Conservation (phyloP, 345 rosid species). For the Salix suchowensis region DNA sequence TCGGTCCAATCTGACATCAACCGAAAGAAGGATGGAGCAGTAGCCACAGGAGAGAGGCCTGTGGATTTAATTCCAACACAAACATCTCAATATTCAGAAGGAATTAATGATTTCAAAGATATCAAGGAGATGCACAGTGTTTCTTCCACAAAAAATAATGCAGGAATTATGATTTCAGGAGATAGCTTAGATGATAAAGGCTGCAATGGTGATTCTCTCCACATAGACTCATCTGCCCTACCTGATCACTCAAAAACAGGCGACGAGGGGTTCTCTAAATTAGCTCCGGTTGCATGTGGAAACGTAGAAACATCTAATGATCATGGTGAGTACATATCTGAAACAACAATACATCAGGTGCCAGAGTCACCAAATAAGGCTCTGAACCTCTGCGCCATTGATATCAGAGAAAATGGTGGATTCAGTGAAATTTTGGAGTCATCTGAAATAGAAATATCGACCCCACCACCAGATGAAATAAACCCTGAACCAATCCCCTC, state of each 20-base stretch:
- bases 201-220: conserved; percentile 12
- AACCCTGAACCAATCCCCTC: conserved; percentile 44
- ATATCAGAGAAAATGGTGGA: conserved; percentile 22
- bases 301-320: conserved; percentile 23
- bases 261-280: conserved; percentile 21
- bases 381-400: conserved; percentile 30
- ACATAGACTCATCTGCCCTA: conserved; percentile 9
- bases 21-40: conserved; percentile 37
- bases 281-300: conserved; percentile 27
- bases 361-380: conserved; percentile 35
- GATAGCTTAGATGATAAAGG: conserved; percentile 20
- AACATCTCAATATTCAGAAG: conserved; percentile 24
- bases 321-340: conserved; percentile 21
- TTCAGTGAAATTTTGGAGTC: conserved; percentile 21
- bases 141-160: conserved; percentile 32
- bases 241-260: conserved; percentile 17
- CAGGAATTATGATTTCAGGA: conserved; percentile 16
- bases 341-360: conserved; percentile 24
- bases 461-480: conserved; percentile 53
- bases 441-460: conserved; percentile 57
- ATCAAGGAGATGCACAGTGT: conserved; percentile 49
- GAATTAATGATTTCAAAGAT: conserved; percentile 52
- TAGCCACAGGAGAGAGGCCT: conserved; percentile 18
- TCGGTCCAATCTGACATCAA: conserved; percentile 35
- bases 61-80: conserved; percentile 19